Conservation (phyloP, 73 alveolate genomes). For the Urostyla sp. region DNA sequence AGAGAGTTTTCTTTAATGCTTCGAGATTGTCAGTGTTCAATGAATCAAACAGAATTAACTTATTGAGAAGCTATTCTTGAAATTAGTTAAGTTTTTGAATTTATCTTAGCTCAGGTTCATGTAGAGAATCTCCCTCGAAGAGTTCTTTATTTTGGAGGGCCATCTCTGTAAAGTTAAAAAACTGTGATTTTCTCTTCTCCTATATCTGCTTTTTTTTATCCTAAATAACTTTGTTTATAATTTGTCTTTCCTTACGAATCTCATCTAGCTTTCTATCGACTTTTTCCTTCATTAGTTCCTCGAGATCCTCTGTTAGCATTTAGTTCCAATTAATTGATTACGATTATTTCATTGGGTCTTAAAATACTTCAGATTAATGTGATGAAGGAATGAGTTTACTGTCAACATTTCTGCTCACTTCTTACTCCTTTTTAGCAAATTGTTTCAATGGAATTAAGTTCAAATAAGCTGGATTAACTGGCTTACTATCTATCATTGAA, state of each 20-base stretch:
- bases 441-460: conserved; percentile 29
- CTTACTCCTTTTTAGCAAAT: conserved; percentile 35
- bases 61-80: conserved; percentile 23
- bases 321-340: conserved; percentile 11
- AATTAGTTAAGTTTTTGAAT: too few relatives aligned
- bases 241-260: neutral
- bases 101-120: too few relatives aligned
- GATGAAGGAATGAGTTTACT: too few relatives aligned
- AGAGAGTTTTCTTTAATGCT: conserved; percentile 36
- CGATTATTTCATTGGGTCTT: too few relatives aligned
- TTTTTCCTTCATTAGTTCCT: conserved; percentile 13
- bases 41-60: conserved; percentile 33
- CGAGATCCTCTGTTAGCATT: conserved; percentile 41
- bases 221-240: too few relatives aligned
- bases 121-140: too few relatives aligned
- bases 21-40: conserved; percentile 25
- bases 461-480: conserved; percentile 34
- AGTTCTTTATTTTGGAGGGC: too few relatives aligned
- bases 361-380: too few relatives aligned
- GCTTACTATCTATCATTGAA: conserved; percentile 51
- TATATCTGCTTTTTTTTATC: too few relatives aligned
- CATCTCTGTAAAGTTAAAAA: too few relatives aligned
- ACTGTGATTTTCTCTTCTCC: too few relatives aligned
- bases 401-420: neutral
- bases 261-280: conserved; percentile 23